phyloP scores from a whole-genome alignment of 2,329 filamentous ascomycete genomes.

The Exophiala viscosa region DNA sequence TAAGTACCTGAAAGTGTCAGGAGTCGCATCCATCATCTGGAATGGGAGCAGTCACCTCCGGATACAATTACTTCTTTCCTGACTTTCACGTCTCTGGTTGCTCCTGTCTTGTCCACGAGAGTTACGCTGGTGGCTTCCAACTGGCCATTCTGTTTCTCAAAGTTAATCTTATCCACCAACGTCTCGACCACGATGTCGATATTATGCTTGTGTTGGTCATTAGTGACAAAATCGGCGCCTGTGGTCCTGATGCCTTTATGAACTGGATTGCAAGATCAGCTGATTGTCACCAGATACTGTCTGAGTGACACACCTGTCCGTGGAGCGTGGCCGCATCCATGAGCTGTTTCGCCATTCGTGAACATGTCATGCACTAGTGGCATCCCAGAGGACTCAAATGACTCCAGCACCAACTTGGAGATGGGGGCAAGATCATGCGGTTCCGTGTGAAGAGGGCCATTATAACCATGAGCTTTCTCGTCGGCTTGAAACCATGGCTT shows the following conservation, averaged over 20 bases:
- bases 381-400: conserved; percentile 53
- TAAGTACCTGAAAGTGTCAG: conserved; percentile 41
- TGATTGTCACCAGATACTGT: neutral
- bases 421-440: conserved; percentile 59
- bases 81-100: conserved; percentile 36
- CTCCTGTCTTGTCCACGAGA: conserved; percentile 42
- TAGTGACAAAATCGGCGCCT: conserved; percentile 52
- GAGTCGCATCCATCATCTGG: neutral
- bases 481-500: conserved; percentile 57
- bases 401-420: conserved; percentile 53
- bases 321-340: conserved; percentile 55
- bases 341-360: conserved; percentile 48
- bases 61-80: conserved; percentile 43
- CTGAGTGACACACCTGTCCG: conserved; percentile 36
- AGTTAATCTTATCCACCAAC: conserved; percentile 51
- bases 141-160: conserved; percentile 33
- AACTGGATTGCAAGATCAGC: conserved; percentile 30
- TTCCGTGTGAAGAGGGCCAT: conserved; percentile 54
- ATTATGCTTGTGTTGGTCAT: conserved; percentile 42
- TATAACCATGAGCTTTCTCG: conserved; percentile 47
- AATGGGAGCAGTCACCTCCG: conserved; percentile 29
- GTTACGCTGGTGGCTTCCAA: conserved; percentile 38
- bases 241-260: conserved; percentile 52
- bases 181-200: conserved; percentile 49
- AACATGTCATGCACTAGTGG: conserved; percentile 60